A percentile compares a stretch with the other conserved stretches of the same genome.
Evolutionary conservation across 139 green algal genomes (phyloP).

Genomic region (Edaphochlamys debaryana): DNA sequence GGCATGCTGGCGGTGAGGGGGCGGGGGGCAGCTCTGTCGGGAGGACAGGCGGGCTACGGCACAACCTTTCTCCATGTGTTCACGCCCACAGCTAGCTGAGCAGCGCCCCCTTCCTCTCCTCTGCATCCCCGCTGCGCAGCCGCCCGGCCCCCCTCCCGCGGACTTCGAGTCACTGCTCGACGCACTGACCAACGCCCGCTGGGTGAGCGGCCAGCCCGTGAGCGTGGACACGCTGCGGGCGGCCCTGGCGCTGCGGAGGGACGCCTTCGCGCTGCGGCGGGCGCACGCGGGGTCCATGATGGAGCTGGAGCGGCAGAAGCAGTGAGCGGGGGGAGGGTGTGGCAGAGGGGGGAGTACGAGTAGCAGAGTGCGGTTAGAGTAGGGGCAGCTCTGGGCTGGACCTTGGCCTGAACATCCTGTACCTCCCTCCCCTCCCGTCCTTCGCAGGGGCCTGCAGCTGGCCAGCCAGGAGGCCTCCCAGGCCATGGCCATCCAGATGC

Average conservation of each 20-base stretch:
- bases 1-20: neutral
- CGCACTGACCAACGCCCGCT: constrained; percentile 10
- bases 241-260: constrained; percentile 7
- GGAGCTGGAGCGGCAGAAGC: constrained; percentile 3
- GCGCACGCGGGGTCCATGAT: neutral
- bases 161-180: constrained; percentile 34
- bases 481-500: constrained; percentile 33
- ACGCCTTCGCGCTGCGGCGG: constrained; percentile 18
- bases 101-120: neutral
- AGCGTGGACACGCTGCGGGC: constrained; percentile 9
- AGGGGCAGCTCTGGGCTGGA: neutral
- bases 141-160: neutral
- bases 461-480: constrained; percentile 21
- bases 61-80: neutral
- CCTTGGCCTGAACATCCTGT: no score
- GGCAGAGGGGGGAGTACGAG: neutral
- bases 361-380: neutral
- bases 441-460: constrained; percentile 4
- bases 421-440: neutral
- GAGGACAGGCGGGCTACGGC: neutral
- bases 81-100: no score
- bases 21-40: neutral
- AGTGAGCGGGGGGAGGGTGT: neutral
- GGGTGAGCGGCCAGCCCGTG: constrained; percentile 31
- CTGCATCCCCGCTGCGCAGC: neutral